Conservation (phyloP, 2,329 filamentous ascomycete genomes). For the Allantophomopsis cytisporea region DNA sequence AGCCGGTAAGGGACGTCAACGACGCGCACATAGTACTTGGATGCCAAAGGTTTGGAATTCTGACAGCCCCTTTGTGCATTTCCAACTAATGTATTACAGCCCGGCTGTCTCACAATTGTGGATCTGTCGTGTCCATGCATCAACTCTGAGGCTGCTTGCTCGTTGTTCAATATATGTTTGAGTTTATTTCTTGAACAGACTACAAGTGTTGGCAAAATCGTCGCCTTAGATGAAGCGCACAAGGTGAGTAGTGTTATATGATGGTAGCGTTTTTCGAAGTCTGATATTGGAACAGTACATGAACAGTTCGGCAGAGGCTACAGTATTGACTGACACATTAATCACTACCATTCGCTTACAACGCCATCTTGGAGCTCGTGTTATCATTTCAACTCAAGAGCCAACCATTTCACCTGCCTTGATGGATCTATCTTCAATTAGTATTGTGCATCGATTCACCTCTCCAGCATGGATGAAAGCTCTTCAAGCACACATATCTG, state of each 20-base stretch:
- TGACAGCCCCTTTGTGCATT: too few relatives aligned
- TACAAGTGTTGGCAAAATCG: slow-evolving; percentile 33
- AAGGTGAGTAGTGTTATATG: slow-evolving; percentile 31
- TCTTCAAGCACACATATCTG: too few relatives aligned
- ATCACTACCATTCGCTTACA: slow-evolving; percentile 54
- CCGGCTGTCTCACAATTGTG: slow-evolving; percentile 47
- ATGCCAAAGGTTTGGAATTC: not conserved
- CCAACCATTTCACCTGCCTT: slow-evolving; percentile 56
- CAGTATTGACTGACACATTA: slow-evolving; percentile 45
- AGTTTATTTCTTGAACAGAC: slow-evolving; percentile 46
- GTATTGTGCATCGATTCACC: slow-evolving; percentile 58
- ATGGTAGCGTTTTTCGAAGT: slow-evolving; percentile 1
- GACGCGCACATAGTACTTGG: slow-evolving; percentile 2
- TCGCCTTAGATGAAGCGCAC: slow-evolving; percentile 68
- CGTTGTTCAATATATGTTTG: slow-evolving; percentile 60
- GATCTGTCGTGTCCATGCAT: slow-evolving; percentile 65
- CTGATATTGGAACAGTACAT: too few relatives aligned
- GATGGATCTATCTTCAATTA: slow-evolving; percentile 59
- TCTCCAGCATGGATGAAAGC: slow-evolving; percentile 57
- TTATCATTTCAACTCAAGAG: slow-evolving; percentile 67
- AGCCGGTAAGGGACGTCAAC: too few relatives aligned
- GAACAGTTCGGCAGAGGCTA: slow-evolving; percentile 37
- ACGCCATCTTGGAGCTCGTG: slow-evolving; percentile 51
- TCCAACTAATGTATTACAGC: slow-evolving; percentile 10
- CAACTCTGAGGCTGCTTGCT: slow-evolving; percentile 51